A percentile compares a stretch with the other conserved stretches of the same genome.
Evolutionary conservation across 805 yeast species (phyloP).

Genomic region (Wickerhamomyces chambardii): DNA sequence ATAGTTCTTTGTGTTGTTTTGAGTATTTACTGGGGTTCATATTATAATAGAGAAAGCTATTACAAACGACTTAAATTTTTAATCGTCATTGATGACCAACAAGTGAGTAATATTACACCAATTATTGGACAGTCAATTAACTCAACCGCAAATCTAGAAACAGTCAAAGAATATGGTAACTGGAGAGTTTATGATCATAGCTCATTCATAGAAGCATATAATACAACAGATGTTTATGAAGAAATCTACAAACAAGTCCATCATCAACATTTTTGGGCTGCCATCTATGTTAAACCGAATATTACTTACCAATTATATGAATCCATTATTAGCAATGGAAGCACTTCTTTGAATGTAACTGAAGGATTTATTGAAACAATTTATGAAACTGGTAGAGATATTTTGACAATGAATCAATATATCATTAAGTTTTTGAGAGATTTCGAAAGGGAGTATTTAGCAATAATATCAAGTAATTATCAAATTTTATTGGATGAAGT

Average conservation of each 20-base stretch:
- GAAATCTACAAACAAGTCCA: constrained; percentile 34
- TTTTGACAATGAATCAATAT: constrained; percentile 29
- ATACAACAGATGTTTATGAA: constrained; percentile 15
- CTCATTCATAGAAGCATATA: not conserved
- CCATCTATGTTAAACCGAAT: constrained; percentile 38
- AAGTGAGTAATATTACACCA: constrained; percentile 3
- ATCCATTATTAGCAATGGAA: constrained; percentile 5
- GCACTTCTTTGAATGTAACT: constrained; percentile 1
- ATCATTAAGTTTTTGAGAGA: constrained; percentile 28
- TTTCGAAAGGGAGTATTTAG: constrained; percentile 5
- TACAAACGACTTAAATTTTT: constrained; percentile 9
- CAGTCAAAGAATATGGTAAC: constrained; percentile 5
- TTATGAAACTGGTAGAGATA: constrained; percentile 56
- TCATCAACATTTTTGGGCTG: constrained; percentile 50
- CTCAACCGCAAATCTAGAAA: not conserved
- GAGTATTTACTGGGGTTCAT: constrained; percentile 18
- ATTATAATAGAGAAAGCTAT: constrained; percentile 10
- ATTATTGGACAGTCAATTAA: constrained; percentile 1
- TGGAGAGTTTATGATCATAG: constrained; percentile 5
- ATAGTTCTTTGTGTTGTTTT: not conserved
- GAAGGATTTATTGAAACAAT: constrained; percentile 22
- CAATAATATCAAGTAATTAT: not conserved
- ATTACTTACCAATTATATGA: constrained; percentile 24
- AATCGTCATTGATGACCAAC: constrained; percentile 14
- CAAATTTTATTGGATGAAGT: not conserved